Evolutionary conservation across 768 basidiomycete species (phyloP), one percentile per base, ranked within the genome.

Genomic region (Cubamyces sp.): DNA sequence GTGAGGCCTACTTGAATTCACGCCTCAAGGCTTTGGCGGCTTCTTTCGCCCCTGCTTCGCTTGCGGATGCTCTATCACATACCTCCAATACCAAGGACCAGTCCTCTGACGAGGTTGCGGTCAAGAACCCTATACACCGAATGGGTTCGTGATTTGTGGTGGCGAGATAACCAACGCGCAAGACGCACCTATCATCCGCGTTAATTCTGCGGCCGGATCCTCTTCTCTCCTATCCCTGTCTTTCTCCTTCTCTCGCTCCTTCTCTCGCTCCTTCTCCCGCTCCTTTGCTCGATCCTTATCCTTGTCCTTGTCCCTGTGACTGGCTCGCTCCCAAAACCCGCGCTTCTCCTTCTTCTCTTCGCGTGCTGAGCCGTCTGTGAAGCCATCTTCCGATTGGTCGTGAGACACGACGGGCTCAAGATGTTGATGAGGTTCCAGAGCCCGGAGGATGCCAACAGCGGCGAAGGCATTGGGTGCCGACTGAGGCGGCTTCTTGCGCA

Each of bases 1-100:
- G 37, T 41, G 16, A 21, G 2, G 72, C 82, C 60, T 62, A 91
- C 86, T 94, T 94, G 82, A 97, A 92, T 73, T 94, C 93, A 45
- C 87, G 83, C 51, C 94, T 78, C 46, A 96, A 78, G 1, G 94
- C 91, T 55, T 87, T 86, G 6, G 89, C 86, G 0, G 94, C 92
- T 70, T 95, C 94, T 71, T 90, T 94, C 11, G 92, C 91, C 55
- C 87, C 86, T 9, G 75, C 71, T 58, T 94, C 91, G 67, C 70
- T 89, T 2, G 83, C 74, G 0, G 90, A 91, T 4, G 91, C 90
- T 37, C 91, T 80, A 56, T 96, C 94, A 68, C 91, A 94, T 16
- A 95, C 90, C 56, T 94, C 92, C 52, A 94, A 79, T 0, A 95
- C 89, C 30, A 93, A 81, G 0, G 82, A 74, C 88, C 91, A 92